phyloP scores from a whole-genome alignment of 495 filamentous ascomycete genomes.

The Podospora anserina region DNA sequence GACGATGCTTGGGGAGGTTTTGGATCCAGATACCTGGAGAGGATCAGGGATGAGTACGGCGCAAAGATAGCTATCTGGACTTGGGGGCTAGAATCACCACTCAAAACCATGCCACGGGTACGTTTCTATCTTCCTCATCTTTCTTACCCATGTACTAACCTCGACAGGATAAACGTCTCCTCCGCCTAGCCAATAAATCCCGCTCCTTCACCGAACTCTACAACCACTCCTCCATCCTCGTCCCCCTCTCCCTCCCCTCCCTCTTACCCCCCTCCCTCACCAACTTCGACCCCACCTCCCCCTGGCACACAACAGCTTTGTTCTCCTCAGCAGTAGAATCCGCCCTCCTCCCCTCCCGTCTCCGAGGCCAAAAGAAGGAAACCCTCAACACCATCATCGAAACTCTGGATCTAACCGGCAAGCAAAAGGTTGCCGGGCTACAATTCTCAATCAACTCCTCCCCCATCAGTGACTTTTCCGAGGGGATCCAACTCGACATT shows the following conservation, averaged over 20 bases:
- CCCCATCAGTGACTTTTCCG: slow-evolving; percentile 14
- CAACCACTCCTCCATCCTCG: slow-evolving; percentile 68
- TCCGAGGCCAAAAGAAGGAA: slow-evolving; percentile 54
- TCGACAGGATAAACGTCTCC: slow-evolving; percentile 44
- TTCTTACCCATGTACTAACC: slow-evolving; percentile 34
- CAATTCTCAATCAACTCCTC: slow-evolving; percentile 48
- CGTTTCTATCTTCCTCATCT: too few relatives aligned
- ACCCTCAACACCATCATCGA: slow-evolving; percentile 64
- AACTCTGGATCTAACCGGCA: slow-evolving; percentile 70
- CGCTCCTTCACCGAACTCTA: slow-evolving; percentile 64
- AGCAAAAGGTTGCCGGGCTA: slow-evolving; percentile 75
- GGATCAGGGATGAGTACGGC: slow-evolving; percentile 83
- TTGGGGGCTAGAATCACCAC: slow-evolving; percentile 64
- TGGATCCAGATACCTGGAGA: slow-evolving; percentile 71
- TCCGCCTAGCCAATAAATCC: slow-evolving; percentile 64
- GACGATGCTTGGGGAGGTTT: slow-evolving; percentile 97
- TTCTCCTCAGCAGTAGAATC: slow-evolving; percentile 77
- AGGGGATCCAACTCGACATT: slow-evolving; percentile 29
- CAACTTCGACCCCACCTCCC: slow-evolving; percentile 59
- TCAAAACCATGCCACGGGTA: too few relatives aligned
- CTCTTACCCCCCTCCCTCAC: slow-evolving; percentile 56
- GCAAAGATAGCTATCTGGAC: slow-evolving; percentile 74
- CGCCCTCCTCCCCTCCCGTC: slow-evolving; percentile 69
- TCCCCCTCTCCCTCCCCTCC: slow-evolving; percentile 69
- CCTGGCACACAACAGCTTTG: slow-evolving; percentile 80